Conservation (phyloP, 108 stramenopile species). For the Fragilaria radians region DNA sequence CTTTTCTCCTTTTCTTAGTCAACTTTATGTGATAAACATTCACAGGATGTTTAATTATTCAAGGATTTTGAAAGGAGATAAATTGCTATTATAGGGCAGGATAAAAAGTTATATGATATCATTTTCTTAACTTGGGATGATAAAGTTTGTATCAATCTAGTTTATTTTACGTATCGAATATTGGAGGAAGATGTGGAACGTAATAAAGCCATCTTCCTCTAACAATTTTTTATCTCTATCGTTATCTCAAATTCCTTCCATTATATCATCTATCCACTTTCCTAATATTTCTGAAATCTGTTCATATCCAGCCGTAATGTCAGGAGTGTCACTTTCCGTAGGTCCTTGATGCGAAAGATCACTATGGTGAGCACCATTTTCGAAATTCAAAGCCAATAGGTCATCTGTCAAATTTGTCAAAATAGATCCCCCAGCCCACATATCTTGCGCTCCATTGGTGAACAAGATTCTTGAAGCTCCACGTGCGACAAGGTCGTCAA, state of each 20-base stretch:
- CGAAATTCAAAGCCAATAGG: slow-evolving; percentile 57
- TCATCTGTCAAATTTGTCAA: slow-evolving; percentile 43
- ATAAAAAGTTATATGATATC: no score
- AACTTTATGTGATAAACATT: no score
- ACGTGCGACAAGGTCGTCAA: slow-evolving; percentile 48
- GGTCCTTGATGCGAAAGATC: slow-evolving; percentile 60
- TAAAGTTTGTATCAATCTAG: no score
- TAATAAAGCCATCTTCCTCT: no score
- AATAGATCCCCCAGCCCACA: slow-evolving; percentile 44
- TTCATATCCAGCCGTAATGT: slow-evolving; percentile 49
- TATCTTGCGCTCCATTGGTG: slow-evolving; percentile 67
- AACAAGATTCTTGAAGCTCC: slow-evolving; percentile 60
- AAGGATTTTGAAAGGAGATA: no score
- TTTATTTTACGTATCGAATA: no score
- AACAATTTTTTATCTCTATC: no score
- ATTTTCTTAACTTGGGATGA: no score
- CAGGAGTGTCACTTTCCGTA: slow-evolving; percentile 44
- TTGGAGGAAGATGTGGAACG: no score
- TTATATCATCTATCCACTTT: slow-evolving; percentile 46
- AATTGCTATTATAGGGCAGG: no score
- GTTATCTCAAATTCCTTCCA: slow-evolving; percentile 4
- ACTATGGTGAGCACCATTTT: slow-evolving; percentile 72
- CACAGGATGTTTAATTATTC: no score
- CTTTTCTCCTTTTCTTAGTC: no score
- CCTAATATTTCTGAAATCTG: slow-evolving; percentile 36